Conservation (phyloP, 805 yeast genomes). For the Metschnikowia aberdeeniae region DNA sequence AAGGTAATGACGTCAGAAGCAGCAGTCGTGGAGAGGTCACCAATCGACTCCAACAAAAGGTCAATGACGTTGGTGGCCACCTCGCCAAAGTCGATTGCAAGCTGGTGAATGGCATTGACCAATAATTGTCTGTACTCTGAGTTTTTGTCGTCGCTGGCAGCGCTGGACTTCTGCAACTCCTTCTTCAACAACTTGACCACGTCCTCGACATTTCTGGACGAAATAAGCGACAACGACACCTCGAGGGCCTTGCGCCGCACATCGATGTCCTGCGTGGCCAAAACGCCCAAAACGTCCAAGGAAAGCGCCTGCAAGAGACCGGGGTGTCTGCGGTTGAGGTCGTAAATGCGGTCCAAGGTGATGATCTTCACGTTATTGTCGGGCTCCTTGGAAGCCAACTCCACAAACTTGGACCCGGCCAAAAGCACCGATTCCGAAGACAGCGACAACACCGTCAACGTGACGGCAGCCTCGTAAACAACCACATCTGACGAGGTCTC, state of each 20-base stretch:
- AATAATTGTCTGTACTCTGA: constrained; percentile 84
- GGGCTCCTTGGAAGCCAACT: constrained; percentile 85
- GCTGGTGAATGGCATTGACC: constrained; percentile 81
- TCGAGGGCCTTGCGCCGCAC: constrained; percentile 86
- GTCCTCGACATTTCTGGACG: constrained; percentile 89
- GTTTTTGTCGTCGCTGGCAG: constrained; percentile 71
- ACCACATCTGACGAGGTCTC: constrained; percentile 71
- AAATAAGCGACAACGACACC: constrained; percentile 73
- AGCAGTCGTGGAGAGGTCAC: constrained; percentile 77
- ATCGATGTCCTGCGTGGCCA: constrained; percentile 85
- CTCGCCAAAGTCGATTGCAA: constrained; percentile 84
- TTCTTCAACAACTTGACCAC: constrained; percentile 88
- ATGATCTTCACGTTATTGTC: constrained; percentile 93
- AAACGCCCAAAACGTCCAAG: constrained; percentile 79
- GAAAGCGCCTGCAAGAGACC: constrained; percentile 81
- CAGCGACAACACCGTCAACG: constrained; percentile 56
- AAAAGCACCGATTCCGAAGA: constrained; percentile 64
- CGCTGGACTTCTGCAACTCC: constrained; percentile 74
- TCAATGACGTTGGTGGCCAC: constrained; percentile 91
- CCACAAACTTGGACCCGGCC: constrained; percentile 84
- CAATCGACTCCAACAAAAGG: constrained; percentile 76
- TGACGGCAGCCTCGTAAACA: constrained; percentile 85
- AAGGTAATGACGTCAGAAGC: constrained; percentile 89
- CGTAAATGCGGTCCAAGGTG: constrained; percentile 80
- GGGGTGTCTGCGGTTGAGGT: constrained; percentile 67